phyloP scores from a whole-genome alignment of 2,329 filamentous ascomycete genomes.

The Colletotrichum tanaceti region DNA sequence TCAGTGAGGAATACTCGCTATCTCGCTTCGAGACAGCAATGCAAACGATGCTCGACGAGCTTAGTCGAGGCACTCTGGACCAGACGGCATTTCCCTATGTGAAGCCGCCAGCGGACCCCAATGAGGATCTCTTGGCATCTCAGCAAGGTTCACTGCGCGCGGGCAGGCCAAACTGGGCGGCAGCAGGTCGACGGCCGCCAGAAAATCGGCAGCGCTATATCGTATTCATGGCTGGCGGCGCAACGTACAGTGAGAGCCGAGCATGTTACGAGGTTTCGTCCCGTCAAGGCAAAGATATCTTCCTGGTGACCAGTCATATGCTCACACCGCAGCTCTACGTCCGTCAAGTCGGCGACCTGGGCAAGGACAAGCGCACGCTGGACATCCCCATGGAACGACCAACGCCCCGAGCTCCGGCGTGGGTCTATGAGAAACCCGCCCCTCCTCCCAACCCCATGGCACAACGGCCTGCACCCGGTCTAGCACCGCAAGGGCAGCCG shows the following conservation, averaged over 20 bases:
- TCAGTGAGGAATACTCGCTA: slow-evolving; percentile 83
- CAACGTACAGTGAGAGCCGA: slow-evolving; percentile 90
- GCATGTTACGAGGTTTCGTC: slow-evolving; percentile 88
- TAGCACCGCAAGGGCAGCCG: slow-evolving; percentile 42
- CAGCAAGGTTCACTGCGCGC: slow-evolving; percentile 83
- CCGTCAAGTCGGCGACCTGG: slow-evolving; percentile 83
- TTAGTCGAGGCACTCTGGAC: slow-evolving; percentile 76
- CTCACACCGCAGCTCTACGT: slow-evolving; percentile 85
- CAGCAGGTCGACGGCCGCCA: slow-evolving; percentile 74
- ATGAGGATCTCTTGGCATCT: slow-evolving; percentile 66
- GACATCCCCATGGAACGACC: slow-evolving; percentile 85
- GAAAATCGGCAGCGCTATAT: slow-evolving; percentile 93
- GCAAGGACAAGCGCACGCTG: slow-evolving; percentile 77
- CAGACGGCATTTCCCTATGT: slow-evolving; percentile 76
- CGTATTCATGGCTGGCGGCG: slow-evolving; percentile 94
- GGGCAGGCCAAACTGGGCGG: slow-evolving; percentile 95
- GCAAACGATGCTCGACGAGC: slow-evolving; percentile 83
- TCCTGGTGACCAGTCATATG: slow-evolving; percentile 93
- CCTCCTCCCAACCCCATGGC: slow-evolving; percentile 59
- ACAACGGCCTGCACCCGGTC: slow-evolving; percentile 46
- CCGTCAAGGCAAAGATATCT: slow-evolving; percentile 81
- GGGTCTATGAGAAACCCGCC: slow-evolving; percentile 82
- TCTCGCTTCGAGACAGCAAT: slow-evolving; percentile 86
- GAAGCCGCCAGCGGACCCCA: slow-evolving; percentile 74
- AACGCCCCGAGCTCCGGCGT: slow-evolving; percentile 82